phyloP scores from a whole-genome alignment of 805 yeast genomes.

The Ogataea paradorogensis region DNA sequence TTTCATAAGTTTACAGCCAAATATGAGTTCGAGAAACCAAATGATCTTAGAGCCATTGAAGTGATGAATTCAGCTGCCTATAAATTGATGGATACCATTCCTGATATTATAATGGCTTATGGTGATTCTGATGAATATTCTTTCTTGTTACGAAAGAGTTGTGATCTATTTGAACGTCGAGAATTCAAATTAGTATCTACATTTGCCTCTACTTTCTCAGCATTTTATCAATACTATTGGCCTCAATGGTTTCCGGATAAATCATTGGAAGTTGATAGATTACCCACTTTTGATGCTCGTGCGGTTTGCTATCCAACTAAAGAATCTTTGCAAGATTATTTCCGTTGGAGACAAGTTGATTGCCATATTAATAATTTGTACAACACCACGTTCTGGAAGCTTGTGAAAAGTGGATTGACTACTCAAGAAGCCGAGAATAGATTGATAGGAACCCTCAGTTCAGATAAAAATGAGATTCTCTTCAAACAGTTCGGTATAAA shows the following conservation, averaged over 20 bases:
- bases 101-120: conserved; percentile 77
- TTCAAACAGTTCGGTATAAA: conserved; percentile 77
- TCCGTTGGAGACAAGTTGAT: conserved; percentile 94
- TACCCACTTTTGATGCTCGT: conserved; percentile 90
- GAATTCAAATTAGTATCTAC: conserved; percentile 78
- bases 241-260: conserved; percentile 51
- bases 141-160: conserved; percentile 62
- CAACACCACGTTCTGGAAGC: conserved; percentile 89
- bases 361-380: conserved; percentile 94
- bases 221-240: conserved; percentile 75
- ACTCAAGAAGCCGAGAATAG: conserved; percentile 78
- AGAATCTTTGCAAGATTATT: conserved; percentile 66
- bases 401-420: conserved; percentile 70
- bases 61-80: conserved; percentile 82
- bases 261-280: conserved; percentile 36
- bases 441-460: conserved; percentile 72
- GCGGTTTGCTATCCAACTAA: conserved; percentile 80
- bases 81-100: conserved; percentile 57
- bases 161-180: conserved; percentile 77
- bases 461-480: conserved; percentile 86
- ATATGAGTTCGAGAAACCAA: conserved; percentile 83
- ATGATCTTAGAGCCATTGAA: conserved; percentile 70
- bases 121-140: conserved; percentile 97
- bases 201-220: conserved; percentile 77
- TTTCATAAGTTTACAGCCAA: conserved; percentile 79